Evolutionary conservation across 176 grass and related monocot genomes (phyloP), one percentile per base, ranked within the genome.

Genomic region (Oryza meridionalis): DNA sequence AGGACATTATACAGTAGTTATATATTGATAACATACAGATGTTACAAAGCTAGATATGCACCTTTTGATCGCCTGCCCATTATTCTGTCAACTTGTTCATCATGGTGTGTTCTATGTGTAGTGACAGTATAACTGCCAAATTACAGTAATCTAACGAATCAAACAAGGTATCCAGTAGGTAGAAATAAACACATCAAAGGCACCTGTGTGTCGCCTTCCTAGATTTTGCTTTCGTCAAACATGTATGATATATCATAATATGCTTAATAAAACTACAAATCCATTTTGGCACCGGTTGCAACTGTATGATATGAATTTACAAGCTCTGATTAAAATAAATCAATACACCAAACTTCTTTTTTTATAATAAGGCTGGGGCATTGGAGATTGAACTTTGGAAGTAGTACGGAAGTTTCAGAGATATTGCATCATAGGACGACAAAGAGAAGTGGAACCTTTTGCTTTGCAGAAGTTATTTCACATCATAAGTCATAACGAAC

Each of bases 361-460:
- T 55, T 37, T 37, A 37, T 37, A 37, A 37, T 37, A 37, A 37
- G 35, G 58, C n/a, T 24, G n/a, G 24, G 58, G 58, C 19, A 62
- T 24, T 9, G 0, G 9, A 62, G n/a, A 62, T 62, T 7, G 19
- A 62, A 24, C 17, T 62, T 24, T 10, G 58, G 58, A 4, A 51
- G 49, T 51, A 11, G 11, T 11, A 50, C 63, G 1, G 13, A 65
- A 27, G 22, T 37, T 44, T 24, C 37, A 11, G 1, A 1, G 2
- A 55, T 13, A 29, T 40, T 69, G 31, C 7, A 42, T 81, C 45
- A 37, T 81, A 11, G 29, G 45, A 59, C 46, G 65, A 70, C 78
- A 55, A 81, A 81, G 33, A 11, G 13, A 59, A 81, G 67, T 81
- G 79, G 66, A 25, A 3, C 66, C 66, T 70, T 16, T 70, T 66